These are phyloP conservation scores for Ilex paraguariensis DNA, from an alignment of 305 asterid genomes.

Conservation along the genomic window DNA sequence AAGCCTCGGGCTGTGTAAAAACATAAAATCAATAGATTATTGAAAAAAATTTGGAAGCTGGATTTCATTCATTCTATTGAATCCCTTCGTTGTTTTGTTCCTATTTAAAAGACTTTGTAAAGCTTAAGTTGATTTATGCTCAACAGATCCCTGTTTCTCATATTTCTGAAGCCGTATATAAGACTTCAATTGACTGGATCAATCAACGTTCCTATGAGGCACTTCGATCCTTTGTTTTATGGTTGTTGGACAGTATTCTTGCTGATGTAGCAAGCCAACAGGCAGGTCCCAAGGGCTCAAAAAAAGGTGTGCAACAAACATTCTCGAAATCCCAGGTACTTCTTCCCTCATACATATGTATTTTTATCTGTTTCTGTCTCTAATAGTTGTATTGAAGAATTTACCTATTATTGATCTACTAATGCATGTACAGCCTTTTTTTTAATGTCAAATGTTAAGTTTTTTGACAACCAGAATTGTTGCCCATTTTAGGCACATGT, in stretches of 20 bases:
- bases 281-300: constrained; percentile 51
- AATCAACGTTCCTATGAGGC: constrained; percentile 58
- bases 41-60: no score
- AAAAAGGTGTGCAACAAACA: constrained; percentile 56
- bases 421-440: no score
- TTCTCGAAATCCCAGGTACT: constrained; percentile 87
- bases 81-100: no score
- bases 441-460: no score
- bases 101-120: no score
- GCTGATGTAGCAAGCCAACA: constrained; percentile 59
- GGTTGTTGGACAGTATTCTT: constrained; percentile 72
- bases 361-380: neutral
- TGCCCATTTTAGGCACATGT: no score
- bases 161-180: constrained; percentile 62
- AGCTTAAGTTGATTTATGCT: constrained; percentile 6
- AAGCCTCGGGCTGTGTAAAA: no score
- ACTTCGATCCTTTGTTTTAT: constrained; percentile 58
- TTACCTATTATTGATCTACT: no score
- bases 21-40: no score
- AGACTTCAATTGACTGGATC: constrained; percentile 80
- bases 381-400: no score
- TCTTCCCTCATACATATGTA: neutral
- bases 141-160: constrained; percentile 70
- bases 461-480: no score
- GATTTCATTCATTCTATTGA: no score